A percentile compares a stretch with the other conserved stretches of the same genome.
These are phyloP conservation scores for Schizophyllum commune DNA, from an alignment of 1,284 basidiomycete genomes.

Conservation along the genomic window DNA sequence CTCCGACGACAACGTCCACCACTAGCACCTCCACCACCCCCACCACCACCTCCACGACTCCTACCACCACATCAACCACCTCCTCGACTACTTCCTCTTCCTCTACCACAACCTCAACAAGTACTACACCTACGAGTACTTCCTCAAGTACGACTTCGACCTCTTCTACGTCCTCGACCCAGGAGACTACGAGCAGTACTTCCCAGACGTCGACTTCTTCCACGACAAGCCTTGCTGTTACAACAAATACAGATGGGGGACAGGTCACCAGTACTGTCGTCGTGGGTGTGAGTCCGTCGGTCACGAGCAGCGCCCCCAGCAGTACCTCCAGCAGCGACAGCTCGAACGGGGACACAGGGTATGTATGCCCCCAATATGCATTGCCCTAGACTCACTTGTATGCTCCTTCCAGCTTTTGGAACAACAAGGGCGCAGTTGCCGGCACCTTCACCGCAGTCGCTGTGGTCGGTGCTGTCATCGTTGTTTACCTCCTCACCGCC, in stretches of 20 bases:
- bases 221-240: neutral
- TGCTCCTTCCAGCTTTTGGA: neutral
- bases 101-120: neutral
- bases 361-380: neutral
- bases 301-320: neutral
- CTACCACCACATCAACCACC: neutral
- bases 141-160: neutral
- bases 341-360: neutral
- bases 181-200: neutral
- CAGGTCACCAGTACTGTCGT: neutral
- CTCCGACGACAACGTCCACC: neutral
- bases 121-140: neutral
- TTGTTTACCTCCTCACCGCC: slow-evolving; percentile 26
- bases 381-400: neutral
- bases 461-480: slow-evolving; percentile 23
- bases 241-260: neutral
- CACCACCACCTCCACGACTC: neutral
- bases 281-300: neutral
- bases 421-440: slow-evolving; percentile 34
- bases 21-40: neutral
- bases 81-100: neutral
- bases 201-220: neutral
- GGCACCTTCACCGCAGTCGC: slow-evolving; percentile 35
- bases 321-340: neutral
- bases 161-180: neutral